Evolutionary conservation across 140 eudicot species (phyloP).

Genomic region (Oenanthe javanica): DNA sequence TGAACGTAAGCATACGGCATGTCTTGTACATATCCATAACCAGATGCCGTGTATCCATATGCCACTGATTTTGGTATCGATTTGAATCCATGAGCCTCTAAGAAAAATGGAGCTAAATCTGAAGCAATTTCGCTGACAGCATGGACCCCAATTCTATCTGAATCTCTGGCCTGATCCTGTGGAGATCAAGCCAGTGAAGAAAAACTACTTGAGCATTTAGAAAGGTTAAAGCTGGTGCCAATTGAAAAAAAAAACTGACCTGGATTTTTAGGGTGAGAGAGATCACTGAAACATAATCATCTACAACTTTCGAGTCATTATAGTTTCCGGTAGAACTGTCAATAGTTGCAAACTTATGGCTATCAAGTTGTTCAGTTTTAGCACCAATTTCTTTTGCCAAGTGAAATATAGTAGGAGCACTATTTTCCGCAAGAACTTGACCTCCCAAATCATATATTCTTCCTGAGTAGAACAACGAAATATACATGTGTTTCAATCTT

Average conservation of each 20-base stretch:
- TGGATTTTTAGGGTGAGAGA: constrained; percentile 39
- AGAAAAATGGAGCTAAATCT: constrained; percentile 32
- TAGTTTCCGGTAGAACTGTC: constrained; percentile 26
- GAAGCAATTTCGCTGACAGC: constrained; percentile 45
- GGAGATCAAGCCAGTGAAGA: background rate
- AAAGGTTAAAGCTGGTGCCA: background rate
- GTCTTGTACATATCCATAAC: constrained; percentile 41
- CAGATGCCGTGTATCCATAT: constrained; percentile 46
- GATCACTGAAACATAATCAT: constrained; percentile 36
- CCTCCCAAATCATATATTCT: constrained; percentile 50
- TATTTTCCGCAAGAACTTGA: constrained; percentile 57
- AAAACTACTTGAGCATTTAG: background rate
- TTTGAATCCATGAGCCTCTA: constrained; percentile 29
- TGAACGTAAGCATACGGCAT: constrained; percentile 50
- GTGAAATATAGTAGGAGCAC: constrained; percentile 63
- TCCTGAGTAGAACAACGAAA: constrained; percentile 21
- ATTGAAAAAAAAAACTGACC: background rate
- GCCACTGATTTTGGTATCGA: constrained; percentile 40
- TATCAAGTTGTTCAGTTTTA: constrained; percentile 39
- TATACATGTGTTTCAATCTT: background rate
- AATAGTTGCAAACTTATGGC: constrained; percentile 44
- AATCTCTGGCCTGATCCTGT: constrained; percentile 30
- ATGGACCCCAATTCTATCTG: constrained; percentile 30
- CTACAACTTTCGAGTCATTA: constrained; percentile 22
- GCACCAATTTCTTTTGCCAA: constrained; percentile 41